phyloP scores from a whole-genome alignment of 768 basidiomycete species.

The Ephemerocybe angulata region DNA sequence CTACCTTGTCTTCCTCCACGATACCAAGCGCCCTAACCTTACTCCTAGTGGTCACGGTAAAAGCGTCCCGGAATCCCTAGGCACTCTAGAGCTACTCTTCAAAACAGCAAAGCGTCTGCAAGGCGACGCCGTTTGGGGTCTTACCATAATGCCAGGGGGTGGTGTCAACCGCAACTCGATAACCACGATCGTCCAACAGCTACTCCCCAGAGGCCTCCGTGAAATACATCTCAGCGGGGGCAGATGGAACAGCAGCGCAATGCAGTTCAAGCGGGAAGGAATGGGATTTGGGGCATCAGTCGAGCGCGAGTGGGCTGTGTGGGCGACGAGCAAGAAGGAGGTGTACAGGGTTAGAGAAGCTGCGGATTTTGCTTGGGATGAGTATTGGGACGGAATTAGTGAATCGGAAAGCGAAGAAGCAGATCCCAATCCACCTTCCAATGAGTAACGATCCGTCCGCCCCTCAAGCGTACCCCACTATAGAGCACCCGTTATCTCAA shows the following conservation, averaged over 20 bases:
- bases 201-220: constrained; percentile 53
- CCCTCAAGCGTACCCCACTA: too few relatives aligned
- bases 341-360: constrained; percentile 50
- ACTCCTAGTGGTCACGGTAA: constrained; percentile 48
- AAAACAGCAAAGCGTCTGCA: constrained; percentile 31
- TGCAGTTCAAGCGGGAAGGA: constrained; percentile 46
- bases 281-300: constrained; percentile 68
- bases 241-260: constrained; percentile 52
- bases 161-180: constrained; percentile 64
- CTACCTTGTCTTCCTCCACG: neutral
- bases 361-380: constrained; percentile 35
- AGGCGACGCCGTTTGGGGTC: constrained; percentile 35
- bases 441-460: too few relatives aligned
- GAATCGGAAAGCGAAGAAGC: neutral
- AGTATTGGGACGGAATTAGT: constrained; percentile 15
- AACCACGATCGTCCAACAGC: constrained; percentile 40
- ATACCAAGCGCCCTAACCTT: neutral
- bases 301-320: constrained; percentile 61
- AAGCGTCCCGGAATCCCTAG: constrained; percentile 40
- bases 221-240: constrained; percentile 80
- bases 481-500: too few relatives aligned
- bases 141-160: constrained; percentile 68
- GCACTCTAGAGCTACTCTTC: constrained; percentile 39
- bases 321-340: constrained; percentile 54
- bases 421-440: neutral